phyloP scores from a whole-genome alignment of 225 moss, liverwort and hornwort species.

The Pseudisothecium myosuroides region DNA sequence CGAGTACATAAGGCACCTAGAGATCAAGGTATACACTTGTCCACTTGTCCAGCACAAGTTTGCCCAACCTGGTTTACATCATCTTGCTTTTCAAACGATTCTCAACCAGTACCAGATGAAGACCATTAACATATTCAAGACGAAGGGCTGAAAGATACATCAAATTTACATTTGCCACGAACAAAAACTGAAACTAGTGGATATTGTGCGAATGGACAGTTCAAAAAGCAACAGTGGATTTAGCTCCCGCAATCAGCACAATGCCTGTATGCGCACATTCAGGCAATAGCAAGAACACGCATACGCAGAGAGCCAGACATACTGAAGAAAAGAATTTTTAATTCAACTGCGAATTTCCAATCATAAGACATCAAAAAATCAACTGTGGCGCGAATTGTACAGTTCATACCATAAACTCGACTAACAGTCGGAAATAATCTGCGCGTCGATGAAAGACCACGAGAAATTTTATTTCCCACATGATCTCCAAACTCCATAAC shows the following conservation, averaged over 20 bases:
- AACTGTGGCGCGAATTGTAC: background rate
- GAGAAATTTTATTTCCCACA: background rate
- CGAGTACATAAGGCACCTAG: background rate
- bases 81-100: background rate
- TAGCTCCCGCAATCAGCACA: background rate
- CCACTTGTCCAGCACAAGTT: background rate
- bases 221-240: background rate
- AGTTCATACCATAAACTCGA: background rate
- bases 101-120: background rate
- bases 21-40: background rate
- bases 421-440: background rate
- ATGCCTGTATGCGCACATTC: background rate
- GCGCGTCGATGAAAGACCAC: background rate
- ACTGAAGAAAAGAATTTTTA: background rate
- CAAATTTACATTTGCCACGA: background rate
- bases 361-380: background rate
- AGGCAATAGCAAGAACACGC: background rate
- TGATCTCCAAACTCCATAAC: background rate
- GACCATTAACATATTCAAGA: background rate
- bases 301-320: background rate
- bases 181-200: background rate
- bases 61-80: too few species aligned
- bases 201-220: too few species aligned
- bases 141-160: too few species aligned
- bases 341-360: background rate